Base-by-base conservation (phyloP, 2,329 filamentous ascomycete genomes). In the Colletotrichum cordylinicola region DNA sequence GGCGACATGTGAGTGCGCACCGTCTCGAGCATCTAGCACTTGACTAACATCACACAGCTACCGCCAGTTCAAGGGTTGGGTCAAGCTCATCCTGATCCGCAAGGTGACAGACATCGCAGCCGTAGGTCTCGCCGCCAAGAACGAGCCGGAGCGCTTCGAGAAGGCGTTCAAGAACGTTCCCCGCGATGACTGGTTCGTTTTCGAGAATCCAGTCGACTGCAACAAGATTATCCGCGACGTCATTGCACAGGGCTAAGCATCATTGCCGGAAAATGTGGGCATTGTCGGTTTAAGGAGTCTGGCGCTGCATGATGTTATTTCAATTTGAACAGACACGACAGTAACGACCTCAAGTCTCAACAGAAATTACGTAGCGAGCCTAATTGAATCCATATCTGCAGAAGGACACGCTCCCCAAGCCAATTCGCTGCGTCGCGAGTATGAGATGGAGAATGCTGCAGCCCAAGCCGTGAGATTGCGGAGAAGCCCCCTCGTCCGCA, bases 1-100 rank as follows among this genome's bases (percentile, higher is more conserved):
- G 96, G 93, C 33, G 93, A 96, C 79, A 92, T 95, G 84, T 96
- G 90, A 84, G 88, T 84, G 33, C 2, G 8, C 10, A 10, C 29
- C 5, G 10, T 21, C 7, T 8, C n/a, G 15, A 7, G 7, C 2
- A 24, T 66, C 1, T 5, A 0, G 18, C 7, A 9, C 1, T 12
- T 12, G 35, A 9, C 68, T 52, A 8, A 74, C 71, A 4, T 9
- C 7, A 2, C 1, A 12, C 16, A 91, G 90, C 13, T 93, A 91
- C 79, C 89, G 92, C 68, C 88, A 89, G 65, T 91, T 93, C 77
- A 93, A 93, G 0, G 91, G 90, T 8, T 98, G 96, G 95, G 91
- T 98, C 77, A 91, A 91, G 77, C 90, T 94, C 15, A 97, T 98
- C 62, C 93, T 95, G 78, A 98, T 98, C 80, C 91, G 96, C 70